Evolutionary conservation across 2,329 filamentous ascomycete species (phyloP), one percentile per base, ranked within the genome.

Genomic region (Nannizziopsis arthrosporioides): DNA sequence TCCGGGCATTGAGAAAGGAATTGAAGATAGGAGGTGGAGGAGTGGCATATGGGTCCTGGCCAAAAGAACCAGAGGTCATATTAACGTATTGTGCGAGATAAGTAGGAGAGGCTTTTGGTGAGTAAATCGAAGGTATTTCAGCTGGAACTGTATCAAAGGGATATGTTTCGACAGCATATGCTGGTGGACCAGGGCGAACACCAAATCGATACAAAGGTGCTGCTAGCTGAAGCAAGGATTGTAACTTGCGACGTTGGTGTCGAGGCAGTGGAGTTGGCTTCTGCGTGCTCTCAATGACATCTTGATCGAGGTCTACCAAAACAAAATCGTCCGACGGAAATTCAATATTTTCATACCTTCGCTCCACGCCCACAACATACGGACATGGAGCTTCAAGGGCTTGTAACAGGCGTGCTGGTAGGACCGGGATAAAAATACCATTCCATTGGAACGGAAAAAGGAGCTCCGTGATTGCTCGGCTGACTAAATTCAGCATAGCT

Each of bases 321-420:
- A 96, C 89, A 63, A 90, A 96, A 61, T 96, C 92, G 58, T 96
- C 92, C 5, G 94, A 87, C 0, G 92, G 92, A 37, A 96, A 76
- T 47, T 69, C 67, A 22, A 68, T 59, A 49, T 68, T 68, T 47
- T 68, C 65, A 62, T 96, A 96, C 49, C 89, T 80, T 55, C 89
- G 79, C 68, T 98, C 92, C 50, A 98, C 86, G 42, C 92, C 92
- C 38, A 96, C 87, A 55, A 98, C 94, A 59, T 96, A 98, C 0
- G 92, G 92, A 58, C 92, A 96, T 2, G 90, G 90, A 1, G 90
- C 90, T 58, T 96, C 92, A 14, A 98, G 75, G 2, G 88, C 90
- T 46, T 92, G 89, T 8, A 98, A 75, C 17, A 98, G 72, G 32
- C 90, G 80, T 7, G 87, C 85, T 5, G 90, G 90, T 7, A 98